A percentile compares a stretch with the other conserved stretches of the same genome.
Conservation (phyloP, 1,284 basidiomycete species). For the Mycosarcoma maydis region DNA sequence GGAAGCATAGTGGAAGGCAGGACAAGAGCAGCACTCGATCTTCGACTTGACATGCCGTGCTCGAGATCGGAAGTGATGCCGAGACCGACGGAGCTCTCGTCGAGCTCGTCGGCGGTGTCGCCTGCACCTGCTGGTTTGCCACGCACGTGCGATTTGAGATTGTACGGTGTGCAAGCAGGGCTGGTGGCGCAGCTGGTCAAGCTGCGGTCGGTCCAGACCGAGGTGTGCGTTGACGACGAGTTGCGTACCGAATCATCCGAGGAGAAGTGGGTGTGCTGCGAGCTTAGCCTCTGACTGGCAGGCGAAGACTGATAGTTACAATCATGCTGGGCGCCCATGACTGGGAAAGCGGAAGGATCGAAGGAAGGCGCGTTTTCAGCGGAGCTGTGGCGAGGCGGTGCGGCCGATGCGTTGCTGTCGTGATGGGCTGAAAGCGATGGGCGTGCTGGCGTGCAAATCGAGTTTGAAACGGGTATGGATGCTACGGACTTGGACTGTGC, state of each 20-base stretch:
- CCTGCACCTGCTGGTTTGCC: too few species aligned
- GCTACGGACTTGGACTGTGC: too few species aligned
- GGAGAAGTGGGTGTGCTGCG: conserved; percentile 21
- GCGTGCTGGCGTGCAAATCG: too few species aligned
- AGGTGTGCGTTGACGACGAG: conserved; percentile 38
- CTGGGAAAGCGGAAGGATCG: conserved; percentile 14
- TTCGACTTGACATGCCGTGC: conserved; percentile 17
- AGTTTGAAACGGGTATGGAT: too few species aligned
- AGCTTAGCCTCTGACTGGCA: conserved; percentile 21
- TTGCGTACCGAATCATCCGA: conserved; percentile 33
- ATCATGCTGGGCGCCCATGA: not conserved
- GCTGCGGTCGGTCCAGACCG: conserved; percentile 43
- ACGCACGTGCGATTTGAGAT: conserved; percentile 5
- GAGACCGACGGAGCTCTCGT: conserved; percentile 37
- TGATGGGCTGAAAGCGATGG: not conserved
- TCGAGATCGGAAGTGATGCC: conserved; percentile 45
- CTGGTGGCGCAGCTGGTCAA: conserved; percentile 38
- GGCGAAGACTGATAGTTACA: conserved; percentile 13
- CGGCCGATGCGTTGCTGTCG: not conserved
- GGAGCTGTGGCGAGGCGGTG: conserved; percentile 16
- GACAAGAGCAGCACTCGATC: conserved; percentile 24
- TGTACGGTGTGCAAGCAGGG: conserved; percentile 27
- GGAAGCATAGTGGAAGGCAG: conserved; percentile 16
- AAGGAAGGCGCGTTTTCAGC: conserved; percentile 6
- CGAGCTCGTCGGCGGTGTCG: conserved; percentile 36